Evolutionary conservation across 768 basidiomycete species (phyloP).

Genomic region (Rhizopogon vesiculosus): DNA sequence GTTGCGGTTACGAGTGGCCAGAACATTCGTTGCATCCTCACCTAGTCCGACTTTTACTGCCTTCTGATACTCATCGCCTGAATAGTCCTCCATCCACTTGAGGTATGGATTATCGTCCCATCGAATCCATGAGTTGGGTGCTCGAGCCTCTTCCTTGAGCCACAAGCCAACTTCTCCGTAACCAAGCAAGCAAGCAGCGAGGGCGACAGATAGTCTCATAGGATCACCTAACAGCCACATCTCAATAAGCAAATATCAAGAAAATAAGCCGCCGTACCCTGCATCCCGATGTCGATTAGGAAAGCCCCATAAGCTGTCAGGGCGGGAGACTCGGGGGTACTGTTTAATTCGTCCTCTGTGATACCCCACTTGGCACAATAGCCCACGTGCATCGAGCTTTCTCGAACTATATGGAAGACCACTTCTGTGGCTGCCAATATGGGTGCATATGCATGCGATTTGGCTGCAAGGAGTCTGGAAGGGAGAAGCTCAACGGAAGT

Average conservation of each 20-base stretch:
- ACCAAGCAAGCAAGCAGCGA: constrained; percentile 82
- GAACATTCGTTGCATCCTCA: constrained; percentile 29
- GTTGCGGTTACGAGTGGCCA: constrained; percentile 1
- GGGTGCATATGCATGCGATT: constrained; percentile 57
- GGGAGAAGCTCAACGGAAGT: neutral
- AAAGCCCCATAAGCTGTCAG: constrained; percentile 88
- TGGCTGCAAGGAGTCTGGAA: constrained; percentile 68
- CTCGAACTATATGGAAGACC: constrained; percentile 59
- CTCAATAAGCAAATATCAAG: neutral
- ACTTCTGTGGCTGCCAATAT: constrained; percentile 63
- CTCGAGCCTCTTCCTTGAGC: constrained; percentile 55
- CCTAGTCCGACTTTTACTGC: constrained; percentile 75
- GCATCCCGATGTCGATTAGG: constrained; percentile 73
- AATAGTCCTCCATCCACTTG: constrained; percentile 77
- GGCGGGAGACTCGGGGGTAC: constrained; percentile 59
- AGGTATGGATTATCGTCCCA: constrained; percentile 71
- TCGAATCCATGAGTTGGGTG: constrained; percentile 44
- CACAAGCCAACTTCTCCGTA: constrained; percentile 92
- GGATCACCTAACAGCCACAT: constrained; percentile 48
- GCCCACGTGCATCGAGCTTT: constrained; percentile 65
- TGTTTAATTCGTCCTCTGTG: constrained; percentile 51
- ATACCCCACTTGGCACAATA: constrained; percentile 75
- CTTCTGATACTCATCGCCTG: constrained; percentile 61
- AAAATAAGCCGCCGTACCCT: constrained; percentile 36
- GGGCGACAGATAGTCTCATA: constrained; percentile 69